Evolutionary conservation across 805 yeast genomes (phyloP).

Genomic region (Yamadazyma phyllophila): DNA sequence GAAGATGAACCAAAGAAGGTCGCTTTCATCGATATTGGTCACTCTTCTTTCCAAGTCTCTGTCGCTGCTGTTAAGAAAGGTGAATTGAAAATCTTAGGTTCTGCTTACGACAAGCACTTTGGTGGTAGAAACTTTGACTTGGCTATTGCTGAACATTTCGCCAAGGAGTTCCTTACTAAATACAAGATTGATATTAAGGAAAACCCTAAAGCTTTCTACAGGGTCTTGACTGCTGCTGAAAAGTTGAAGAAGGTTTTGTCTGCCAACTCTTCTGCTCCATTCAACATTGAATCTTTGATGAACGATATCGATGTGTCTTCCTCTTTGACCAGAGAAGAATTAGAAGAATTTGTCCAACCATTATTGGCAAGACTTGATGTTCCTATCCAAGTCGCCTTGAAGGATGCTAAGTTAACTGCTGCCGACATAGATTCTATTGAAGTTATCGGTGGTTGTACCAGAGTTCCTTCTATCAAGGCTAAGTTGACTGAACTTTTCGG

Average conservation of each 20-base stretch:
- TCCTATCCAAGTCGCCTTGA: constrained; percentile 81
- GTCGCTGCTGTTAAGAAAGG: constrained; percentile 93
- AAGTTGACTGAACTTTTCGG: constrained; percentile 77
- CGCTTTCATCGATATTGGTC: constrained; percentile 96
- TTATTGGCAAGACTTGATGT: constrained; percentile 68
- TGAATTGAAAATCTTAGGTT: constrained; percentile 87
- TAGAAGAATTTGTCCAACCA: constrained; percentile 87
- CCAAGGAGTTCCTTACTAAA: constrained; percentile 85
- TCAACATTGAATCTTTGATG: constrained; percentile 95
- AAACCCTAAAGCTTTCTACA: constrained; percentile 92
- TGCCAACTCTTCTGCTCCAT: constrained; percentile 93
- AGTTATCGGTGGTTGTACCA: constrained; percentile 96
- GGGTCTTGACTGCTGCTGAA: constrained; percentile 91
- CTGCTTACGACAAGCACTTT: constrained; percentile 91
- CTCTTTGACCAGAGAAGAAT: constrained; percentile 82
- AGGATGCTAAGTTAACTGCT: constrained; percentile 67
- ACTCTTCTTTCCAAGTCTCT: constrained; percentile 88
- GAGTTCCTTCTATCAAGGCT: constrained; percentile 92
- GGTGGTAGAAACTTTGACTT: constrained; percentile 98
- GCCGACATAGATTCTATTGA: constrained; percentile 88
- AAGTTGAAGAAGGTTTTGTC: constrained; percentile 92
- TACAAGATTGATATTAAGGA: constrained; percentile 89
- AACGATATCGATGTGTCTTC: constrained; percentile 94
- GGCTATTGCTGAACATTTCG: constrained; percentile 93
- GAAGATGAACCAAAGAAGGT: constrained; percentile 88